A percentile compares a stretch with the other conserved stretches of the same genome.
phyloP scores from a whole-genome alignment of 306 rosid genomes.

The Vigna reflexopilosa region DNA sequence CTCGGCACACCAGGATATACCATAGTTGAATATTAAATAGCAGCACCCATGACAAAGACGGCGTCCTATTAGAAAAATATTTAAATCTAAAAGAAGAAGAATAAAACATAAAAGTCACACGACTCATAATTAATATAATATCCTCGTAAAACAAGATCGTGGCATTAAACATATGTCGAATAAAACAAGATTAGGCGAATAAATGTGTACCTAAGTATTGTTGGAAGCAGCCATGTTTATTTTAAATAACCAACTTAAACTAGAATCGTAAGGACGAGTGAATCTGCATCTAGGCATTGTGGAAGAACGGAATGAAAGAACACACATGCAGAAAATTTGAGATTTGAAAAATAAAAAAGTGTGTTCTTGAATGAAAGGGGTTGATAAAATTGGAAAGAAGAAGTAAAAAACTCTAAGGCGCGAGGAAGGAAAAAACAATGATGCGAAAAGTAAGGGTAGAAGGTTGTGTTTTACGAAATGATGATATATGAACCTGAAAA shows the following conservation, averaged over 20 bases:
- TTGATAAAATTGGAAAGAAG: neutral
- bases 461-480: neutral
- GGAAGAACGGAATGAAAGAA: constrained; percentile 24
- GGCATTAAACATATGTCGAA: constrained; percentile 7
- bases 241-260: constrained; percentile 64
- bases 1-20: constrained; percentile 26
- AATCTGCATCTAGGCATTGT: neutral
- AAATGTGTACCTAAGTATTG: constrained; percentile 57
- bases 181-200: constrained; percentile 55
- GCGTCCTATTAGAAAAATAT: constrained; percentile 2
- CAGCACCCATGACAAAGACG: constrained; percentile 12
- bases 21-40: constrained; percentile 47
- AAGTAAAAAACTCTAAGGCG: constrained; percentile 1
- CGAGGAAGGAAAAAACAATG: constrained; percentile 40
- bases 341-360: neutral
- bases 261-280: constrained; percentile 32
- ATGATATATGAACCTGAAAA: neutral
- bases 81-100: neutral
- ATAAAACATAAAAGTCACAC: constrained; percentile 11
- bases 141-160: neutral
- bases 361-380: constrained; percentile 1
- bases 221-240: constrained; percentile 43
- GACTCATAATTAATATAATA: constrained; percentile 19
- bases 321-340: neutral
- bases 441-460: constrained; percentile 48